Base-by-base conservation (phyloP, 73 alveolate genomes). In the Breviolum minutum region DNA sequence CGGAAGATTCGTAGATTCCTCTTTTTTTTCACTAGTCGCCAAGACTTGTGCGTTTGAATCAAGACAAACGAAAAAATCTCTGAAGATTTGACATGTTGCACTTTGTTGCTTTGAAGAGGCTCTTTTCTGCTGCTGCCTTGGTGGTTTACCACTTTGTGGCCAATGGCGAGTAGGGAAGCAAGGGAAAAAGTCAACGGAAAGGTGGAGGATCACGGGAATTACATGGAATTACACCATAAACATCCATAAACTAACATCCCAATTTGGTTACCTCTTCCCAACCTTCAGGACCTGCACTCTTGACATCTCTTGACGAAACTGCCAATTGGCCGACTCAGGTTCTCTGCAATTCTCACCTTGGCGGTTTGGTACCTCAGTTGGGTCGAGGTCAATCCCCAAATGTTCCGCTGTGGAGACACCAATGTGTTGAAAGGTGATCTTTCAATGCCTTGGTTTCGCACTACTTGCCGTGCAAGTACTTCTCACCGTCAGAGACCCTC, bases 81-180 rank as follows among this genome's bases (percentile, higher is more conserved):
- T 77, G 86, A 32, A 11, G n/a, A 32, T 27, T 24, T 22, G 48
- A 19, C 61, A 32, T 17, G 86, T 24, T 69, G 79, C 26, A 26
- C 82, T 26, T 26, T 26, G 27, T 11, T 11, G 7, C 29, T 40
- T 14, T 17, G 64, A 69, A 82, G 70, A 87, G 95, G 79, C 71
- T 89, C 87, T 89, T 89, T 54, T 48, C 63, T 16, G 66, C 73
- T 24, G 96, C 96, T 19, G 96, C 96, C 69, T 54, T 89, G 87
- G 96, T 79, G 40, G 96, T 89, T n/a, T 89, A 89, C 77, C 96
- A 89, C 96, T 89, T 89, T 71, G 68, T 89, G 70, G 96, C 96
- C 69, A 89, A 68, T 40, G 96, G 96, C 86, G 96, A 89, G 96
- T 79, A 22, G 62, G 95, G 90, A 6, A 40, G 54, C 54, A 40